phyloP scores from a whole-genome alignment of 352 stramenopile species.

The Globisporangium rhizosaccharum region DNA sequence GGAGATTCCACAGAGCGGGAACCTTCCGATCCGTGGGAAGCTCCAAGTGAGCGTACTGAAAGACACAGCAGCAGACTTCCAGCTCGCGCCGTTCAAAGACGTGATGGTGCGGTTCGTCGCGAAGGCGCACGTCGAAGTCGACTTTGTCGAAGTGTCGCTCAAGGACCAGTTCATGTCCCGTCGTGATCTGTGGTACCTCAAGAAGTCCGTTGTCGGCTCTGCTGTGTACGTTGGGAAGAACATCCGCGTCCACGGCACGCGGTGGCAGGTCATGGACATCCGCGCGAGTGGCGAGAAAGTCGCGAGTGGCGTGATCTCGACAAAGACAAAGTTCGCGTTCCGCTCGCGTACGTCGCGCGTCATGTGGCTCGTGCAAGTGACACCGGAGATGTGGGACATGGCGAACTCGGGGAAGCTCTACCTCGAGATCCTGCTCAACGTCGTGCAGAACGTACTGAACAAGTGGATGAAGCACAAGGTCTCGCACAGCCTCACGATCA shows the following conservation, averaged over 20 bases:
- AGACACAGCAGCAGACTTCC: constrained; percentile 68
- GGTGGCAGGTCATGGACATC: constrained; percentile 89
- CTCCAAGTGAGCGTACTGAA: constrained; percentile 81
- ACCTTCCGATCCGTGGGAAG: constrained; percentile 65
- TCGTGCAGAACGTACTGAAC: constrained; percentile 75
- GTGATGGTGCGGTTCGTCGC: constrained; percentile 79
- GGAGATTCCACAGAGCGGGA: constrained; percentile 64
- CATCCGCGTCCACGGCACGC: constrained; percentile 63
- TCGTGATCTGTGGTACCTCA: constrained; percentile 87
- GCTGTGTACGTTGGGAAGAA: constrained; percentile 77
- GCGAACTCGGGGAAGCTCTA: constrained; percentile 87
- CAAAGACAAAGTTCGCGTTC: constrained; percentile 96
- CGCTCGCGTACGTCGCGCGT: constrained; percentile 92
- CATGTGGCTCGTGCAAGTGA: constrained; percentile 98
- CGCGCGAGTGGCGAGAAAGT: constrained; percentile 78
- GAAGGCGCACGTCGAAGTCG: constrained; percentile 67
- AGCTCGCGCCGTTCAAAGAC: constrained; percentile 71
- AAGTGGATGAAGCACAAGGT: constrained; percentile 91
- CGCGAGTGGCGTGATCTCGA: constrained; percentile 91
- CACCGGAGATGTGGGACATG: constrained; percentile 93
- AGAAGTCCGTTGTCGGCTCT: constrained; percentile 60
- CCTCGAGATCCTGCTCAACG: constrained; percentile 85
- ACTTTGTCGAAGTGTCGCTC: constrained; percentile 89
- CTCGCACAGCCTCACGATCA: constrained; percentile 89
- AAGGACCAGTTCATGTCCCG: constrained; percentile 92